Conservation (phyloP, 495 filamentous ascomycete species). For the Filosporella fistucella region DNA sequence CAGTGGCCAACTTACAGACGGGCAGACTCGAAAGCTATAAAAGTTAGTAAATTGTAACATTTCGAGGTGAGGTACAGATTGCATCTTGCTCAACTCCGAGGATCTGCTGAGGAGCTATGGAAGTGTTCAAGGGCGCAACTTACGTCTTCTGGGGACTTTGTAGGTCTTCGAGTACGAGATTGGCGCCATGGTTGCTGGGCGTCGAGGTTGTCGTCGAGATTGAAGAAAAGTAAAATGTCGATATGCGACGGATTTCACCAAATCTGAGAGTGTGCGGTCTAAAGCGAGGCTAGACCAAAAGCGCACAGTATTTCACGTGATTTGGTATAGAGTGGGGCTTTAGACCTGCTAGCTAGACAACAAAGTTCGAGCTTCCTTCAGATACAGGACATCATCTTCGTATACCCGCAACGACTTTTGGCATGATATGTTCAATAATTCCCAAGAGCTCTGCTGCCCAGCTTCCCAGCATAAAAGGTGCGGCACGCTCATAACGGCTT, state of each 20-base stretch:
- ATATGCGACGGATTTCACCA: neutral
- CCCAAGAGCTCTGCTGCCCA: no score
- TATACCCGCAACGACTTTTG: no score
- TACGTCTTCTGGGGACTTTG: slow-evolving; percentile 51
- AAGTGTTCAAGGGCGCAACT: neutral
- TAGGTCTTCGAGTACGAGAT: slow-evolving; percentile 96
- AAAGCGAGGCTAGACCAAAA: no score
- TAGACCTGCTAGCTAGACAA: no score
- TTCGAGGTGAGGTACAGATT: neutral
- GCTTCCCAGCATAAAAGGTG: no score
- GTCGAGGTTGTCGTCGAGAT: slow-evolving; percentile 11
- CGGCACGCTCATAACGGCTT: no score
- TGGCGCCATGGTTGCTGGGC: slow-evolving; percentile 18
- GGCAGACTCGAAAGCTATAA: slow-evolving; percentile 88
- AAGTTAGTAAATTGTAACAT: slow-evolving; percentile 29
- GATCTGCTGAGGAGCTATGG: neutral
- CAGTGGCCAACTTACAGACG: slow-evolving; percentile 99
- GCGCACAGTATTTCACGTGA: no score
- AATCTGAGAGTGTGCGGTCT: no score
- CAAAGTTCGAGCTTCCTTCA: no score
- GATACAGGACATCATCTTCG: no score
- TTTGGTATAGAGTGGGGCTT: no score
- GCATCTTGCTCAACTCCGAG: neutral
- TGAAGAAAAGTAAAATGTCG: neutral
- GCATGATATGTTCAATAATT: no score